Evolutionary conservation across 208 protist species (phyloP), one percentile per base, ranked within the genome.

Genomic region (Plasmodiophora brassicae): DNA sequence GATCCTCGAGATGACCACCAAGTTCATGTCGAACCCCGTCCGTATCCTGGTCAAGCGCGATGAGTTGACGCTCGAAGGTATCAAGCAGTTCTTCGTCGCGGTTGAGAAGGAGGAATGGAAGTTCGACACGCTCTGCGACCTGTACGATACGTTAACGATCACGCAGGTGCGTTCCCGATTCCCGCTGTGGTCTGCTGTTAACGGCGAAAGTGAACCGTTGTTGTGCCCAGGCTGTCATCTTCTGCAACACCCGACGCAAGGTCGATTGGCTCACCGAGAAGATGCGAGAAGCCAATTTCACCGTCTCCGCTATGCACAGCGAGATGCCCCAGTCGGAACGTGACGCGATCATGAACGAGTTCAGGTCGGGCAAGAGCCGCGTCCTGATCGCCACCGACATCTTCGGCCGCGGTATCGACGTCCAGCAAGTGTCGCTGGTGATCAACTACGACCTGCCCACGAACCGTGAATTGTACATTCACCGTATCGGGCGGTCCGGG

Each of bases 391-490:
- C 98, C 22, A 99, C 98, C 0, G 98, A 99, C 91, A 92, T 99
- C 86, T 94, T 99, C 43, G 98, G 98, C 53, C 94, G 98, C 86
- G 98, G 98, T 96, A 99, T 99, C 89, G 98, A 99, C 93, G 98
- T 99, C 86, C 97, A 99, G 91, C 97, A 99, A 60, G 98, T 99
- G 46, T 99, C 98, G 87, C 96, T 99, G 41, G 98, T 99, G 91
- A 99, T 99, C 94, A 99, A 99, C 96, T 99, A 98, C 93, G 98
- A 99, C 91, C 92, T 99, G 32, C 98, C 99, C 28, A 95, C 93
- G n/a, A 97, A 97, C 93, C 96, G 96, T 90, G 98, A 99, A 95
- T 97, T 96, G 91, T 99, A 99, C 95, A 95, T 99, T 78, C 96
- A 97, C 87, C 84, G 98, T 87, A 99, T 99, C 90, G 98, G 98